Evolutionary conservation across 2,329 filamentous ascomycete species (phyloP).

Genomic region (Juglanconis oblonga): DNA sequence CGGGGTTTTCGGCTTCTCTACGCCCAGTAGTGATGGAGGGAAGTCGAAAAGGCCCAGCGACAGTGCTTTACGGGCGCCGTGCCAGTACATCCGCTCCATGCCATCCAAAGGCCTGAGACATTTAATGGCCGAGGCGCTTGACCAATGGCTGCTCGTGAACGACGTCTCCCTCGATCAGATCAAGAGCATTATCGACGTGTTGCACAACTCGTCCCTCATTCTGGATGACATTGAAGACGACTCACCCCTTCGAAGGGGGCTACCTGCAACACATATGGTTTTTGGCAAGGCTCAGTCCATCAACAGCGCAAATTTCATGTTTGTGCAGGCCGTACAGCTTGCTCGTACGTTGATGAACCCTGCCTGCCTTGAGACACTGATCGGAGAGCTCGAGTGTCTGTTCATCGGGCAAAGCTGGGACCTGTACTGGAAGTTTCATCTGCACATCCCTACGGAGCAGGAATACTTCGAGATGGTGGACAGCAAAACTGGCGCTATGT

Average conservation of each 20-base stretch:
- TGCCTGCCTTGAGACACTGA: background rate
- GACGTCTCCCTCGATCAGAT: background rate
- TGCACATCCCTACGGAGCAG: slow-evolving; percentile 15
- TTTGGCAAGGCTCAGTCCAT: background rate
- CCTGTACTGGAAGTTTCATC: slow-evolving; percentile 23
- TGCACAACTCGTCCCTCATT: slow-evolving; percentile 1
- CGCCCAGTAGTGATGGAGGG: too few species aligned
- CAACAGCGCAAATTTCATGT: background rate
- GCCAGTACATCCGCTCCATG: background rate
- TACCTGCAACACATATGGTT: background rate
- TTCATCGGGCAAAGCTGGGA: slow-evolving; percentile 25
- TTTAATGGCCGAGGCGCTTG: background rate
- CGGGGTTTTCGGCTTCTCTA: too few species aligned
- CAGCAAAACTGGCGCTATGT: slow-evolving; percentile 1
- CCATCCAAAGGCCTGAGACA: background rate
- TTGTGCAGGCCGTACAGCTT: background rate
- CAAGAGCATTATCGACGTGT: background rate
- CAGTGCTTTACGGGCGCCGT: background rate
- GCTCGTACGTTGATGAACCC: background rate
- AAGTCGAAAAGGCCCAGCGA: too few species aligned
- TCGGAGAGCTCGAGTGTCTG: slow-evolving; percentile 16
- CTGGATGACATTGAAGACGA: slow-evolving; percentile 3
- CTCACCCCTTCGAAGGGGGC: background rate
- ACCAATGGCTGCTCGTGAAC: background rate
- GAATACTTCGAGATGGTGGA: slow-evolving; percentile 28